Evolutionary conservation across 2,329 filamentous ascomycete genomes (phyloP).

Genomic region (Colletotrichum spaethianum): DNA sequence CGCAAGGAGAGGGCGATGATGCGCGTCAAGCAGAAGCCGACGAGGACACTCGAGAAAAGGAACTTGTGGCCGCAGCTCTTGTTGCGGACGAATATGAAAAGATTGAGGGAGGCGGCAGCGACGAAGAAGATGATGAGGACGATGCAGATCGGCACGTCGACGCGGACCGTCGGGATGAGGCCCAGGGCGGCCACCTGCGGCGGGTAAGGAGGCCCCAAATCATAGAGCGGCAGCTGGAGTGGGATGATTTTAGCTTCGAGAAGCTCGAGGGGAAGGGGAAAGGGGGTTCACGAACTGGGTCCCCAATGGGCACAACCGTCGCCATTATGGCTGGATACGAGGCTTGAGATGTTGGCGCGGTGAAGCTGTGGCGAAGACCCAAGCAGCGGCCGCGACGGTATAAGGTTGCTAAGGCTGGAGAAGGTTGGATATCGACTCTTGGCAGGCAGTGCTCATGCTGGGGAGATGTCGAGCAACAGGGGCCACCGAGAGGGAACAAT

Average conservation of each 20-base stretch:
- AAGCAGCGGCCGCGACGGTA: neutral
- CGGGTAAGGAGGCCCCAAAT: constrained; percentile 54
- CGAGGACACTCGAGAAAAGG: constrained; percentile 69
- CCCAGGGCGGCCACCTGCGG: constrained; percentile 66
- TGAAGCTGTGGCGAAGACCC: neutral
- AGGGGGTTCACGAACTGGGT: constrained; percentile 16
- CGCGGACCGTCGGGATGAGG: constrained; percentile 66
- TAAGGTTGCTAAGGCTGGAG: neutral
- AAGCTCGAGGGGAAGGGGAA: neutral
- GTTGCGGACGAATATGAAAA: constrained; percentile 71
- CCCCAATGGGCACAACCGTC: constrained; percentile 6
- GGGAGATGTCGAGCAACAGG: neutral
- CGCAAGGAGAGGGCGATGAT: constrained; percentile 65
- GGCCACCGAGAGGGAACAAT: neutral
- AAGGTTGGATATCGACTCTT: neutral
- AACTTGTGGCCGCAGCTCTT: constrained; percentile 68
- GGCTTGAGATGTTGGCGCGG: neutral
- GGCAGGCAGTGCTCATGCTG: constrained; percentile 19
- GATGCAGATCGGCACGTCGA: constrained; percentile 76
- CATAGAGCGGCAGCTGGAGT: constrained; percentile 21
- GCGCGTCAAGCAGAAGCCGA: constrained; percentile 72
- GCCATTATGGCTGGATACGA: neutral
- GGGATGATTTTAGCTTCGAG: neutral
- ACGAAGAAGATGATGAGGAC: constrained; percentile 75
- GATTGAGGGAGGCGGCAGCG: constrained; percentile 67